Conservation (phyloP, 306 rosid species). For the Trifolium pratense region DNA sequence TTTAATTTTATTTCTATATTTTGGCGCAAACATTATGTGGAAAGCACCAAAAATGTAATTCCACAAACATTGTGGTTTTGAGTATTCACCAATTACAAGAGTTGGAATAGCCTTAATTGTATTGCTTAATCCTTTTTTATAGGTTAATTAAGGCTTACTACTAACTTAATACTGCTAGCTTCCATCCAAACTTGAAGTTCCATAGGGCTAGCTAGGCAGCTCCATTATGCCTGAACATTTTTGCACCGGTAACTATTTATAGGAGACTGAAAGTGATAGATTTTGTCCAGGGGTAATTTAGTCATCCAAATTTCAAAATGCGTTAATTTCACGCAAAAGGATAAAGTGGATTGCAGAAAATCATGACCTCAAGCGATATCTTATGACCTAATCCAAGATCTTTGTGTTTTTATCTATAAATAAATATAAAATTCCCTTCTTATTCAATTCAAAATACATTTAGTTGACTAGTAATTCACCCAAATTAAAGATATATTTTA, state of each 20-base stretch:
- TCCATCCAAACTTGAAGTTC: slow-evolving; percentile 12
- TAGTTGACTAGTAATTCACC: too few species aligned
- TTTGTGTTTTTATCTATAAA: background rate
- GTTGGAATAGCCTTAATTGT: background rate
- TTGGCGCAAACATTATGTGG: slow-evolving; percentile 2
- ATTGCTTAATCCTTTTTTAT: background rate
- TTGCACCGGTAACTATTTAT: slow-evolving; percentile 23
- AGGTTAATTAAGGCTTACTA: background rate
- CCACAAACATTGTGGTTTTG: background rate
- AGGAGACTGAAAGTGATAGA: slow-evolving; percentile 47
- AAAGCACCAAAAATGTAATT: slow-evolving; percentile 1
- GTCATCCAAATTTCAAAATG: slow-evolving; percentile 20
- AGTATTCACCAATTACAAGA: background rate
- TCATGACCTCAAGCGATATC: background rate
- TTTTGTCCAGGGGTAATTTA: slow-evolving; percentile 47
- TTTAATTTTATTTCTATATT: too few species aligned
- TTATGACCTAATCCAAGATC: background rate
- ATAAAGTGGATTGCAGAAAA: background rate
- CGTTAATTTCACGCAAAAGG: background rate
- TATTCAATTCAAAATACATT: too few species aligned
- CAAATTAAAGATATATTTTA: too few species aligned
- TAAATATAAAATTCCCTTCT: too few species aligned
- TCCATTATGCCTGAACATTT: slow-evolving; percentile 10
- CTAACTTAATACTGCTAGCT: background rate
- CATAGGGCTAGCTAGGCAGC: background rate